Percentiles rank a stretch among this genome's conserved stretches.
Conservation (phyloP, 371 early-diverging fungal genomes). For the Mucor piriformis region DNA sequence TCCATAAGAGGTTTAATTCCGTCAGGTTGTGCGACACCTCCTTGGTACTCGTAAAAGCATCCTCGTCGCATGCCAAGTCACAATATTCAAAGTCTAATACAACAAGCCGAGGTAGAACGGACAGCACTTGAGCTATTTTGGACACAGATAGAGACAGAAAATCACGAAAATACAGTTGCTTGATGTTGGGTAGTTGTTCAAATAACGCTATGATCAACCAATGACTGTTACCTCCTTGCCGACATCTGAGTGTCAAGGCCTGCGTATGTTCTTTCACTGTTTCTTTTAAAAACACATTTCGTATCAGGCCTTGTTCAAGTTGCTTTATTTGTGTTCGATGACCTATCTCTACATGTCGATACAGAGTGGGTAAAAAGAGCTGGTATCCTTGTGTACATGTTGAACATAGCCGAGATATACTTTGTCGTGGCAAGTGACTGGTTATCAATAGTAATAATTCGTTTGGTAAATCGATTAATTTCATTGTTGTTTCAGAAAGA, state of each 20-base stretch:
- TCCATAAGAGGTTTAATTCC: constrained; percentile 38
- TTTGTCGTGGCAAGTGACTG: constrained; percentile 23
- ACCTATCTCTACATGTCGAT: constrained; percentile 38
- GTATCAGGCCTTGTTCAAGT: constrained; percentile 26
- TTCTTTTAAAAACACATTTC: constrained; percentile 23
- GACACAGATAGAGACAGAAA: constrained; percentile 40
- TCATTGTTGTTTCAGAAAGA: constrained; percentile 13
- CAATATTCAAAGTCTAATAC: constrained; percentile 39
- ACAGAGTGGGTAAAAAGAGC: constrained; percentile 38
- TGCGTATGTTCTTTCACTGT: constrained; percentile 27
- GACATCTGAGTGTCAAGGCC: constrained; percentile 33
- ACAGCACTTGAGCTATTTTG: constrained; percentile 36
- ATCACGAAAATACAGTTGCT: constrained; percentile 38
- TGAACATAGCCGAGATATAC: constrained; percentile 35
- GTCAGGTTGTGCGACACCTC: not conserved
- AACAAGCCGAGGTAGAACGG: constrained; percentile 14
- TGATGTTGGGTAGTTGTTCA: constrained; percentile 23
- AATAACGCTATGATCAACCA: constrained; percentile 31
- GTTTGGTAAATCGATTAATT: constrained; percentile 28
- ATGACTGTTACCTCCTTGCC: constrained; percentile 37
- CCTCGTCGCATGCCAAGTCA: constrained; percentile 17
- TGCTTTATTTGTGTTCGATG: constrained; percentile 37
- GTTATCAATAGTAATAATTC: constrained; percentile 34
- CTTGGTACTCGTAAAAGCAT: not conserved
- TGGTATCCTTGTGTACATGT: constrained; percentile 29